Percentiles rank a stretch among this genome's conserved stretches.
phyloP scores from a whole-genome alignment of 352 stramenopile genomes.

The Globisporangium paddicum region DNA sequence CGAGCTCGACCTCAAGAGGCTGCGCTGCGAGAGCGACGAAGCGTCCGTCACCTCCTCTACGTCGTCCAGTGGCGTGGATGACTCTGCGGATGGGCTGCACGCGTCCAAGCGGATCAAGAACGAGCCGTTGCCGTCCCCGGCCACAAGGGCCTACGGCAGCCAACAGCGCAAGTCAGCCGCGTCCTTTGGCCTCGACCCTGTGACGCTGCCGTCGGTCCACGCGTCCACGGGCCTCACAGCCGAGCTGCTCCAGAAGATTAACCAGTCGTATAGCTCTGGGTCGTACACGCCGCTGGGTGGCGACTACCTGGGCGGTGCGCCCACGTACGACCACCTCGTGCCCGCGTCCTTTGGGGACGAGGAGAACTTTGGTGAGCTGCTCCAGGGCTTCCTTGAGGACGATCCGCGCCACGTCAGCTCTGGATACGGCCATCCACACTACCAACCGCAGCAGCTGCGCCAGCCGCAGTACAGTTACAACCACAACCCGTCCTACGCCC shows the following conservation, averaged over 20 bases:
- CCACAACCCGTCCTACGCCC: constrained; percentile 3
- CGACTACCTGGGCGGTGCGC: constrained; percentile 16
- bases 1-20: constrained; percentile 51
- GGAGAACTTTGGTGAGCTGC: constrained; percentile 60
- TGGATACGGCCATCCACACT: constrained; percentile 16
- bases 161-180: constrained; percentile 6
- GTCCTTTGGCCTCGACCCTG: constrained; percentile 12
- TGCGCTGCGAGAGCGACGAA: constrained; percentile 35
- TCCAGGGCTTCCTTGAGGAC: constrained; percentile 71
- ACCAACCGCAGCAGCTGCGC: constrained; percentile 16
- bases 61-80: constrained; percentile 12
- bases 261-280: constrained; percentile 21
- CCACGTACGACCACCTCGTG: constrained; percentile 54
- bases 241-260: constrained; percentile 18
- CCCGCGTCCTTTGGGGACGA: constrained; percentile 50
- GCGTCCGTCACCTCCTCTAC: constrained; percentile 17
- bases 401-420: constrained; percentile 25
- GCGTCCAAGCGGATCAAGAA: constrained; percentile 16
- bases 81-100: background rate
- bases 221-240: constrained; percentile 4
- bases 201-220: background rate
- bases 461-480: constrained; percentile 5
- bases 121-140: constrained; percentile 17
- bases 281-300: constrained; percentile 24
- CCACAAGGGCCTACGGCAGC: constrained; percentile 21